Percentiles rank a stretch among this genome's conserved stretches.
Evolutionary conservation across 1,139 yeast species (phyloP).

Genomic region (Hemisphaericaspora lyxosophila): DNA sequence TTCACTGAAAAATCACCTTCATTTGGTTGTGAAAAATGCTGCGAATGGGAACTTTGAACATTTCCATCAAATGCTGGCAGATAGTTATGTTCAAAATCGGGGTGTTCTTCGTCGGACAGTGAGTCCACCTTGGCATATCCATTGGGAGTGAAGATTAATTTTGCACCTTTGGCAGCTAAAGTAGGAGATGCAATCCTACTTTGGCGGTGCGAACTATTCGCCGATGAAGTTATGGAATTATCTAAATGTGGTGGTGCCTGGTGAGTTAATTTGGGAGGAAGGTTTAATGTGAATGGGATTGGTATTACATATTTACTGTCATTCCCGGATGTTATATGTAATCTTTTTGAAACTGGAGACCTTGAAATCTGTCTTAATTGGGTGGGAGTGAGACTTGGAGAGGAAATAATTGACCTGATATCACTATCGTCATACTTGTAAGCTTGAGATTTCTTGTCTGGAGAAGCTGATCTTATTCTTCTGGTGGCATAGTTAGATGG

Average conservation of each 20-base stretch:
- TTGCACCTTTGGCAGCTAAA: constrained; percentile 12
- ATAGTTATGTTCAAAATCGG: too few species aligned
- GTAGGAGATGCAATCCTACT: constrained; percentile 13
- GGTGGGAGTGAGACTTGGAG: constrained; percentile 20
- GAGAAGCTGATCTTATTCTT: constrained; percentile 34
- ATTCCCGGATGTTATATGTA: constrained; percentile 30
- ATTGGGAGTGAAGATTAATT: constrained; percentile 37
- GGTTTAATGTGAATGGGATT: constrained; percentile 42
- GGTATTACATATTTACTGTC: constrained; percentile 39
- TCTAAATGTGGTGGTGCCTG: neutral
- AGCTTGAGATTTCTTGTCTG: constrained; percentile 28
- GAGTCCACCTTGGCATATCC: constrained; percentile 38
- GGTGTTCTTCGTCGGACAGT: constrained; percentile 29
- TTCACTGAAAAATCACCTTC: constrained; percentile 4
- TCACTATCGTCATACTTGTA: constrained; percentile 21
- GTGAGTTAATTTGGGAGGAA: constrained; percentile 44
- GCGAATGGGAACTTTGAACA: neutral
- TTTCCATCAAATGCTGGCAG: constrained; percentile 11
- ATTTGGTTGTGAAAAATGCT: neutral
- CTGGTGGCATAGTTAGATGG: constrained; percentile 14
- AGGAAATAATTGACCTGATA: constrained; percentile 19
- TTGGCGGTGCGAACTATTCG: constrained; percentile 12
- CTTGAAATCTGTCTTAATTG: constrained; percentile 33
- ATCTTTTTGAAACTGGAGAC: constrained; percentile 37
- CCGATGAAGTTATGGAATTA: constrained; percentile 5